Percentiles rank a stretch among this genome's conserved stretches.
These are phyloP conservation scores for Artemisia tridentata DNA, from an alignment of 129 eudicot genomes.

Conservation along the genomic window DNA sequence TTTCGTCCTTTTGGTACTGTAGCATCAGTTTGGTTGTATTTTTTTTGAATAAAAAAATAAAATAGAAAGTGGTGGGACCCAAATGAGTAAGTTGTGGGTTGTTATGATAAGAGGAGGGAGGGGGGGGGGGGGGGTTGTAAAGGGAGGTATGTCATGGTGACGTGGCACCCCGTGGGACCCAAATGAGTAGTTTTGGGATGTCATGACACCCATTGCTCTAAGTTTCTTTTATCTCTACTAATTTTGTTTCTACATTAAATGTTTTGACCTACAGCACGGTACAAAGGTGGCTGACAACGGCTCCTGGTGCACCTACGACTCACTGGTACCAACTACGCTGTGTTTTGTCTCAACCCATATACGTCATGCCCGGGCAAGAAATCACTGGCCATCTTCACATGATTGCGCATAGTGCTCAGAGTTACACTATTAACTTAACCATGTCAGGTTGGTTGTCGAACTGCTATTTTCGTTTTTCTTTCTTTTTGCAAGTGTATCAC, in stretches of 20 bases:
- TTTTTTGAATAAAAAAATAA: no score
- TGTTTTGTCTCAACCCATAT: conserved; percentile 83
- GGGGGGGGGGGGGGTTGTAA: no score
- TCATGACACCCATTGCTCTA: no score
- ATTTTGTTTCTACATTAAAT: background rate
- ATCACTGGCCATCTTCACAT: conserved; percentile 78
- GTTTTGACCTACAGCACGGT: conserved; percentile 51
- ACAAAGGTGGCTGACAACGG: conserved; percentile 95
- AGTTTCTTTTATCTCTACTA: no score
- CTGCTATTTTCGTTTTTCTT: background rate
- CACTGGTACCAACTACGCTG: conserved; percentile 98
- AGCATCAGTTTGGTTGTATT: no score
- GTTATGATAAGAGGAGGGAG: no score
- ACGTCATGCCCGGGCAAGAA: conserved; percentile 99
- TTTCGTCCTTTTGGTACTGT: no score
- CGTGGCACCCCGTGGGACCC: no score
- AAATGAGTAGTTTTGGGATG: no score
- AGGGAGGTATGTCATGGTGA: no score
- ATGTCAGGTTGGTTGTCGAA: conserved; percentile 64
- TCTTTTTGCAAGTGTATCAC: background rate
- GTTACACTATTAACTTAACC: conserved; percentile 82
- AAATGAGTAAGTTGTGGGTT: no score
- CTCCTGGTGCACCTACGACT: conserved; percentile 98
- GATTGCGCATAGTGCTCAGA: conserved; percentile 95
- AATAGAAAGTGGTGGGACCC: no score